Evolutionary conservation across 495 filamentous ascomycete species (phyloP).

Genomic region (Hypoxylon cercidicola): DNA sequence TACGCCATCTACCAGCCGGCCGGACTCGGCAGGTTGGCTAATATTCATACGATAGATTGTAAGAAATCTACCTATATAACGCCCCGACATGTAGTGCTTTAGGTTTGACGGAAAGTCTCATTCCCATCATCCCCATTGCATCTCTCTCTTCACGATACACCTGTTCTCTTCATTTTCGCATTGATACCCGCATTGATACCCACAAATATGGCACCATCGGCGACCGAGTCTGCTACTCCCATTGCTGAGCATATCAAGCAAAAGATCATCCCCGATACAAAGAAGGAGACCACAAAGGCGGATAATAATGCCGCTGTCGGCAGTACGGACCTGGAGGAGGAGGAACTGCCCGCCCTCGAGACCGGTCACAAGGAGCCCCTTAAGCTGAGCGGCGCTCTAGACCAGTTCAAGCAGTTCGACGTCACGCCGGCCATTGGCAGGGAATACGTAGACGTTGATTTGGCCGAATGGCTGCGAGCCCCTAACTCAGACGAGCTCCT

Average conservation of each 20-base stretch:
- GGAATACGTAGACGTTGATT: slow-evolving; percentile 68
- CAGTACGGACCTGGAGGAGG: slow-evolving; percentile 21
- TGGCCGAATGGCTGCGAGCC: slow-evolving; percentile 69
- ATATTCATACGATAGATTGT: not conserved
- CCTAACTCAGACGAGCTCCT: slow-evolving; percentile 74
- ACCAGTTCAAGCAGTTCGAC: slow-evolving; percentile 69
- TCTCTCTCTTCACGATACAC: not conserved
- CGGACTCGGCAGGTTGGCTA: slow-evolving; percentile 29
- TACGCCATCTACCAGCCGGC: slow-evolving; percentile 25
- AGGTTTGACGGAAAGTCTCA: not conserved
- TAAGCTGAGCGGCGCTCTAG: slow-evolving; percentile 60
- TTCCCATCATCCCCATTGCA: not conserved
- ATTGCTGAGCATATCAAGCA: slow-evolving; percentile 42
- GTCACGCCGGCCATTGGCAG: slow-evolving; percentile 74
- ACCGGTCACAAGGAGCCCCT: slow-evolving; percentile 53
- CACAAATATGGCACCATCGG: slow-evolving; percentile 42
- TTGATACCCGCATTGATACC: too few relatives aligned
- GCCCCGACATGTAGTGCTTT: not conserved
- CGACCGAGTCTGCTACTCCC: slow-evolving; percentile 38
- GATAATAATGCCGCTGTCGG: slow-evolving; percentile 25
- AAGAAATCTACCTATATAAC: slow-evolving; percentile 18
- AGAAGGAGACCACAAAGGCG: slow-evolving; percentile 18
- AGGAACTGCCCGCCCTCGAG: slow-evolving; percentile 36
- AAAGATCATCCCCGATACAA: slow-evolving; percentile 22
- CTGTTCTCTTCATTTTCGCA: slow-evolving; percentile 3